These are phyloP conservation scores for Globisporangium sylvaticum DNA, from an alignment of 352 stramenopile genomes.

Conservation along the genomic window DNA sequence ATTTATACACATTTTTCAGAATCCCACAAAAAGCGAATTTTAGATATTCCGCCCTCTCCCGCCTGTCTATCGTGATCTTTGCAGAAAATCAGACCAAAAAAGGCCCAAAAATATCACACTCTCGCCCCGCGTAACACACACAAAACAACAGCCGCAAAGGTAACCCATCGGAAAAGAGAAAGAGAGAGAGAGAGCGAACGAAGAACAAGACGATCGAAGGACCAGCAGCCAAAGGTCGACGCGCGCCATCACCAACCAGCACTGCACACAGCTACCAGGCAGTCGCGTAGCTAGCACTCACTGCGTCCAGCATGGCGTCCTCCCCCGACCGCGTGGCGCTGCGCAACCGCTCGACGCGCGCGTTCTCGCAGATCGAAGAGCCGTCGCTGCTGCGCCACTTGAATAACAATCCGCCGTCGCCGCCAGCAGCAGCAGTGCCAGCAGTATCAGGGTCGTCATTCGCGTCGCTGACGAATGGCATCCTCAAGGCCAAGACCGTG, in stretches of 20 bases:
- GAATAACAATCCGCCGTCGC: constrained; percentile 12
- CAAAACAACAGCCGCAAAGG: neutral
- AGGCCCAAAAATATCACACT: neutral
- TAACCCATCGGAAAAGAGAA: neutral
- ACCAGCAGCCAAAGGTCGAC: neutral
- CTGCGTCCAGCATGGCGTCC: neutral
- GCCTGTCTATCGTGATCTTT: neutral
- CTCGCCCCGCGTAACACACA: too few relatives aligned
- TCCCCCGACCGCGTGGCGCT: neutral
- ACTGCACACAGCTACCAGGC: neutral
- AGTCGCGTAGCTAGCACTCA: neutral
- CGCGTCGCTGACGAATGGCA: neutral
- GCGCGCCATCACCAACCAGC: neutral
- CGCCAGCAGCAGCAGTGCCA: constrained; percentile 14
- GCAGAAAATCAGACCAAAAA: neutral
- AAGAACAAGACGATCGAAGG: neutral
- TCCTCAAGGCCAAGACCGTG: constrained; percentile 40
- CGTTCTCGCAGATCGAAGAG: constrained; percentile 69
- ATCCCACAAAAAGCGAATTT: too few relatives aligned
- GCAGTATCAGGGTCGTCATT: neutral
- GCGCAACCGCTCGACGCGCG: constrained; percentile 35
- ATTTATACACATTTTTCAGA: too few relatives aligned
- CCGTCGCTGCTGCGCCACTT: constrained; percentile 33
- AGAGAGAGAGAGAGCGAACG: neutral
- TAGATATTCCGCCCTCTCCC: too few relatives aligned